A percentile compares a stretch with the other conserved stretches of the same genome.
Conservation (phyloP, 495 filamentous ascomycete species). For the Penicillium maclennaniae region DNA sequence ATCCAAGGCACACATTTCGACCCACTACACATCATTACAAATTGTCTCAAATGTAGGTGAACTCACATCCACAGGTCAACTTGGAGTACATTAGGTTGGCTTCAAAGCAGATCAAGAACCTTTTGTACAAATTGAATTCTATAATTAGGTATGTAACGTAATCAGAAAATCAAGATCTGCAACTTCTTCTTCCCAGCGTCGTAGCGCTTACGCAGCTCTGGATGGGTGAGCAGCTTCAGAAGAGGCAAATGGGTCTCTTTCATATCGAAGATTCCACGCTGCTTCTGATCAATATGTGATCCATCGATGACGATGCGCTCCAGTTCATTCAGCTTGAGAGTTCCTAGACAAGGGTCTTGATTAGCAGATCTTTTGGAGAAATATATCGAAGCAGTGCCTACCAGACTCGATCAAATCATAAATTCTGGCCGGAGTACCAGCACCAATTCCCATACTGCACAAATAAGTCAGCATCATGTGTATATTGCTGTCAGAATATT, state of each 20-base stretch:
- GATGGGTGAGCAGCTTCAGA: constrained; percentile 59
- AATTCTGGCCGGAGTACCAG: constrained; percentile 81
- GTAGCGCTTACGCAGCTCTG: constrained; percentile 68
- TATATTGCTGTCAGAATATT: not conserved
- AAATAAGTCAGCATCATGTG: constrained; percentile 11
- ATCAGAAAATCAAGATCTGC: constrained; percentile 41
- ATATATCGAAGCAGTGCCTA: constrained; percentile 29
- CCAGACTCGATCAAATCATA: constrained; percentile 77
- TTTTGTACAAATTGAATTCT: not conserved
- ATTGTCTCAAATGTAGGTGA: too few species aligned
- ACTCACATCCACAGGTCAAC: not conserved
- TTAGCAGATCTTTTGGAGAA: not conserved
- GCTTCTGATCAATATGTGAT: constrained; percentile 88
- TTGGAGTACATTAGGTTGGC: not conserved
- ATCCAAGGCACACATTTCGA: not conserved
- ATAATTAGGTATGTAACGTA: not conserved
- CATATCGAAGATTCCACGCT: constrained; percentile 89
- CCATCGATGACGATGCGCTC: constrained; percentile 82
- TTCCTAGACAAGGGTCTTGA: constrained; percentile 45
- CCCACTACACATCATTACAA: not conserved
- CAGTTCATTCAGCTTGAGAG: constrained; percentile 62
- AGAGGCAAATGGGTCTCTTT: constrained; percentile 79
- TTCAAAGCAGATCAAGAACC: not conserved
- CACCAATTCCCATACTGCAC: constrained; percentile 70
- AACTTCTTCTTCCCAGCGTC: constrained; percentile 34